Conservation (phyloP, 1,284 basidiomycete species). For the Coniferiporia sulphurascens region DNA sequence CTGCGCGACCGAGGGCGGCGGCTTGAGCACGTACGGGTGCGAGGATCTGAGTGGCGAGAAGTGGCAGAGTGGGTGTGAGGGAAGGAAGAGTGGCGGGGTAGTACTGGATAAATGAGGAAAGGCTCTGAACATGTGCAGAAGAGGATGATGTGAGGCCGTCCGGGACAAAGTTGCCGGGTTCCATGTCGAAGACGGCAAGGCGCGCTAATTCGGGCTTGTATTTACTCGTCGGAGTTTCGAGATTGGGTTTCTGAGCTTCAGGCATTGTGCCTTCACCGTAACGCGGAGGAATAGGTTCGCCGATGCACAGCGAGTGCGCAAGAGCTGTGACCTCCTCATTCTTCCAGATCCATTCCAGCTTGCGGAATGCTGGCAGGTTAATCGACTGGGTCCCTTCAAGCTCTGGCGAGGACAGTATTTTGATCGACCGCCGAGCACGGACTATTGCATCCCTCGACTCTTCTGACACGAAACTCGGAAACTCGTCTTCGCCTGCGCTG, state of each 20-base stretch:
- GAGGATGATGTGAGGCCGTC: slow-evolving; percentile 27
- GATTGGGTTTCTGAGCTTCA: neutral
- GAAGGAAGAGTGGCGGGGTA: slow-evolving; percentile 59
- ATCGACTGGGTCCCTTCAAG: slow-evolving; percentile 37
- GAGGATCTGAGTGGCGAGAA: slow-evolving; percentile 56
- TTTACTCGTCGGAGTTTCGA: neutral
- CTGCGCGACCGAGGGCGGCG: slow-evolving; percentile 51
- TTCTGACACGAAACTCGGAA: slow-evolving; percentile 56
- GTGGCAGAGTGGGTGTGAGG: slow-evolving; percentile 56
- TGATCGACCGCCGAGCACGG: slow-evolving; percentile 60
- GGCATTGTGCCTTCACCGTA: neutral
- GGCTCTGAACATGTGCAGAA: slow-evolving; percentile 25
- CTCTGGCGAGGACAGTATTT: slow-evolving; percentile 55
- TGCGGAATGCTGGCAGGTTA: slow-evolving; percentile 20
- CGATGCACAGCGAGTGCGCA: neutral
- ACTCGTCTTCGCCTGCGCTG: slow-evolving; percentile 23
- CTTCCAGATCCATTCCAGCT: slow-evolving; percentile 67
- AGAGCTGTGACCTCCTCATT: slow-evolving; percentile 38
- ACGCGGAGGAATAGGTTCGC: neutral
- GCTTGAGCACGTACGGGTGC: slow-evolving; percentile 53
- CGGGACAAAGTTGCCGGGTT: slow-evolving; percentile 45
- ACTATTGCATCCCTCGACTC: slow-evolving; percentile 47
- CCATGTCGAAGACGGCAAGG: slow-evolving; percentile 60
- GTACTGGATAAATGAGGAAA: slow-evolving; percentile 43
- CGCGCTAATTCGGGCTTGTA: slow-evolving; percentile 14